These are phyloP conservation scores for Corinectria fuckeliana DNA, from an alignment of 2,329 filamentous ascomycete genomes.

Conservation along the genomic window DNA sequence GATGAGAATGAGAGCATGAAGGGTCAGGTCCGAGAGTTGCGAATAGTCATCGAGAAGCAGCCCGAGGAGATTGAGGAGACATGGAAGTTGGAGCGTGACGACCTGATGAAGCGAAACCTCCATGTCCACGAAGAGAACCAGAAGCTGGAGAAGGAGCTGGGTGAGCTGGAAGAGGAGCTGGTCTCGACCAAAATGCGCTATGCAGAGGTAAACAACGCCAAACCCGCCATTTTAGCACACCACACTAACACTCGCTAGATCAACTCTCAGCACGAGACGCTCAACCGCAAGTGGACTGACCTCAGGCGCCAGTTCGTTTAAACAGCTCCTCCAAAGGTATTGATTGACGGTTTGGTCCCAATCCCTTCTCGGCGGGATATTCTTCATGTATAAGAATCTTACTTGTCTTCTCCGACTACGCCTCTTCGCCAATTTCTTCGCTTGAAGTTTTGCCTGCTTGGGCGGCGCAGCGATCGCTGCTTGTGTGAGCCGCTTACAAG, in stretches of 20 bases:
- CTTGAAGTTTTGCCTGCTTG: constrained; percentile 16
- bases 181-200: constrained; percentile 94
- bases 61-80: constrained; percentile 85
- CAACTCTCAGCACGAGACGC: constrained; percentile 72
- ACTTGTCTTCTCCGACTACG: constrained; percentile 14
- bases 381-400: constrained; percentile 38
- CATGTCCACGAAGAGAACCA: constrained; percentile 95
- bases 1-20: constrained; percentile 90
- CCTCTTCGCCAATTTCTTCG: constrained; percentile 13
- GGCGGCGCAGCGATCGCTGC: constrained; percentile 17
- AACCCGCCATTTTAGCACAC: background rate
- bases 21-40: constrained; percentile 84
- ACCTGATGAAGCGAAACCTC: constrained; percentile 88
- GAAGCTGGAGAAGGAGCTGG: constrained; percentile 84
- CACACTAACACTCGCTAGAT: constrained; percentile 57
- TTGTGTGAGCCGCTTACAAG: constrained; percentile 20
- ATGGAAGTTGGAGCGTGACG: constrained; percentile 85
- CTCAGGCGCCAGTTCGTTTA: constrained; percentile 65
- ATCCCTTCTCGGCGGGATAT: background rate
- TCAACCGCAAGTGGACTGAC: constrained; percentile 80
- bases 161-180: constrained; percentile 89
- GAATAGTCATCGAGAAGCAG: constrained; percentile 86
- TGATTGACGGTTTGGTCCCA: constrained; percentile 14
- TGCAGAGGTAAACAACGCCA: constrained; percentile 76
- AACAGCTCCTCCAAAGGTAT: background rate